Base-by-base conservation (phyloP, 2,329 filamentous ascomycete genomes). In the Penicillium sp. region DNA sequence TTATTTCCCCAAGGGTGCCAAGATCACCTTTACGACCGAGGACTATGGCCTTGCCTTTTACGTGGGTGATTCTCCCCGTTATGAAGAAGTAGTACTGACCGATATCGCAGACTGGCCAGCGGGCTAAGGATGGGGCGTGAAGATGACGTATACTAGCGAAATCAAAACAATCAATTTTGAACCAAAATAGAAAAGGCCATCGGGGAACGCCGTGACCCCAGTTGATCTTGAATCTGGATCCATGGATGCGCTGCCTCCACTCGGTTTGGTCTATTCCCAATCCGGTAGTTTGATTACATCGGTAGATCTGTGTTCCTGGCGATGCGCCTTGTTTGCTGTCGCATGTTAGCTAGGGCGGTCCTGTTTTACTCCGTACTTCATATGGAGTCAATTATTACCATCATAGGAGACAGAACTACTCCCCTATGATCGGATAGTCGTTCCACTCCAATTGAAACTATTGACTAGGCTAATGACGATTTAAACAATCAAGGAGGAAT, bases 1-100 rank as follows among this genome's bases (percentile, higher is more conserved):
- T 58, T 83, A 81, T 66, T 87, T 87, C 62, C 83, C 82, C 54
- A 83, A 81, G 66, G 84, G 84, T 1, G 67, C 76, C 1, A 84
- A 78, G 52, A 84, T 87, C 58, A 86, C 83, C 0, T 88, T 87
- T 54, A 78, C 75, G 2, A 86, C 82, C 9, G 72, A 77, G 31
- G 76, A 78, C 50, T 81, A 80, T 58, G 83, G 82, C 0, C 65
- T 85, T 59, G 83, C 77, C 1, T 86, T 86, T 58, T 86, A 64
- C 49, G 69, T 72, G 56, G 60, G 69, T 70, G 46, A 18, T 40
- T 44, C n/a, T 33, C 32, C 29, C n/a, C 15, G 31, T 37, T 13
- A 39, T 28, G 25, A 35, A 31, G 27, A 35, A 27, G 35, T 18
- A 28, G 29, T 42, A 42, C 53, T 53, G 48, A 51, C 43, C 28